phyloP scores from a whole-genome alignment of 176 grass and related monocot genomes.

The Carex scoparia region DNA sequence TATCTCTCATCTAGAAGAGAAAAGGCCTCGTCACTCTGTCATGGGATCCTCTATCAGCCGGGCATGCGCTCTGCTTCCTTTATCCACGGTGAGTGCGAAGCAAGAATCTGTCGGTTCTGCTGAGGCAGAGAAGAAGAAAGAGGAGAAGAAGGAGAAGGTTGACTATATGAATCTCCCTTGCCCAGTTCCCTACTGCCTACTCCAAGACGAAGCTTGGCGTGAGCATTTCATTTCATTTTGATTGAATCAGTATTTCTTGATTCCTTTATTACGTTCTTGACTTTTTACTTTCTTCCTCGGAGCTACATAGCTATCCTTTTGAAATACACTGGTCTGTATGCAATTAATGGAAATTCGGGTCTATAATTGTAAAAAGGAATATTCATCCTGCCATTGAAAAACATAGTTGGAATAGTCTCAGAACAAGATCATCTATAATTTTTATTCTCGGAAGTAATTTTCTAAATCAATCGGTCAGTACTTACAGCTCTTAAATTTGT shows the following conservation, averaged over 20 bases:
- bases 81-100: no score
- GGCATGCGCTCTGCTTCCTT: no score
- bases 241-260: neutral
- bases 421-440: neutral
- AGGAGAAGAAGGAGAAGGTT: slow-evolving; percentile 44
- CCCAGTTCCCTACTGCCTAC: slow-evolving; percentile 49
- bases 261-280: slow-evolving; percentile 7
- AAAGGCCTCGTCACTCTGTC: neutral
- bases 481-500: neutral
- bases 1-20: neutral
- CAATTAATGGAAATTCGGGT: neutral
- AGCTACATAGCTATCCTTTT: neutral
- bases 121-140: no score
- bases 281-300: neutral
- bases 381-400: neutral
- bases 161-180: slow-evolving; percentile 70
- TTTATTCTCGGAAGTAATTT: neutral
- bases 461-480: neutral
- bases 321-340: neutral
- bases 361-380: neutral
- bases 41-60: no score
- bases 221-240: slow-evolving; percentile 10
- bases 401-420: neutral
- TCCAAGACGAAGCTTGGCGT: slow-evolving; percentile 62
- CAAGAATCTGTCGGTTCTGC: no score